Evolutionary conservation across 1,284 basidiomycete genomes (phyloP), one percentile per base, ranked within the genome.

Genomic region (Peniophora sp.): DNA sequence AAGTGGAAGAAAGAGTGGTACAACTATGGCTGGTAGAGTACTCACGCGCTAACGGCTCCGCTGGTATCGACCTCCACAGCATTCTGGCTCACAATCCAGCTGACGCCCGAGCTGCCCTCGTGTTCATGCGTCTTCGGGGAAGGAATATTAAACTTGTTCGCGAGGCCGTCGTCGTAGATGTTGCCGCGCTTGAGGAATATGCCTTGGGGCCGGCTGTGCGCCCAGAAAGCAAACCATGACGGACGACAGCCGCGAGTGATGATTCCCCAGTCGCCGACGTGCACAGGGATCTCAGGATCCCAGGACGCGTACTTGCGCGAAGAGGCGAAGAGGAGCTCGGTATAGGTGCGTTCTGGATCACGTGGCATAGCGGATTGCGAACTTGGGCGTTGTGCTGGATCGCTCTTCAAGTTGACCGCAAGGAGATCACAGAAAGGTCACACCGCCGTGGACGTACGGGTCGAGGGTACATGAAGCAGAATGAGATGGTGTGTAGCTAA

Each of bases 121-220:
- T 45, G 53, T 1, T 57, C 60, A 36, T 51, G 55, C 14, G 23
- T 24, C n/a, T 20, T 51, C 3, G 64, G 59, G 2, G 48, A 43
- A 1, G 61, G 61, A 27, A 65, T 61, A 2, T 51, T 52, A 46
- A 56, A 58, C 32, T 53, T 49, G 43, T 60, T 43, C 8, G 60
- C 63, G 27, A 5, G 27, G 27, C 27, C 27, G 27, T 32, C 27
- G 17, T 46, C 39, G 52, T 60, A 66, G 9, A 66, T 65, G 47
- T 66, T 66, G 0, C 64, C 65, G 48, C 65, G 61, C 45, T 62
- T 63, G 34, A 66, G 20, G 43, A 66, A 66, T 3, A 55, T 60
- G 3, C 61, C 60, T 6, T 52, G 55, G 47, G 55, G 56, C 27
- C 27, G 36, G 56, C 57, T 9, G 52, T 56, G 48, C 56, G 55